A percentile compares a stretch with the other conserved stretches of the same genome.
Evolutionary conservation across 441 rosid genomes (phyloP).

Genomic region (Mallotus japonicus): DNA sequence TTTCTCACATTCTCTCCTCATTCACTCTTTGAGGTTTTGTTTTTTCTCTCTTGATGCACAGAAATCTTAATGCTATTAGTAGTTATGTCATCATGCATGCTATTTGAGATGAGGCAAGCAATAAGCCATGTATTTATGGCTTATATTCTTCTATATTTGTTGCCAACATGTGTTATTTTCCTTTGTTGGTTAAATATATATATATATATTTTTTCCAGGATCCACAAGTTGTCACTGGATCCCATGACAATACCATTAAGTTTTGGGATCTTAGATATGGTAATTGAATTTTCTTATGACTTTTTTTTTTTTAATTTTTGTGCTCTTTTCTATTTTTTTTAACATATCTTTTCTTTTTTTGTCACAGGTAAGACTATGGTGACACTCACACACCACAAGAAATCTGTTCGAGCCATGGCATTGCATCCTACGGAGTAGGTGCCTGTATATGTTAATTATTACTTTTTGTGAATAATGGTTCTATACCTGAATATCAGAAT

Average conservation of each 20-base stretch:
- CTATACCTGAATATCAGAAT: not conserved
- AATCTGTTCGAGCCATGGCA: constrained; percentile 97
- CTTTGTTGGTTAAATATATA: constrained; percentile 3
- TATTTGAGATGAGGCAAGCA: not conserved
- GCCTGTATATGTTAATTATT: constrained; percentile 16
- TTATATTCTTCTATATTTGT: not conserved
- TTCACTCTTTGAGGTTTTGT: not conserved
- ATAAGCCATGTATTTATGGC: not conserved
- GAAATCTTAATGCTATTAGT: not conserved
- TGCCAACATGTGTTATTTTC: not conserved
- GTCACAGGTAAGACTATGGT: constrained; percentile 83
- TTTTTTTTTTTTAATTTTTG: not conserved
- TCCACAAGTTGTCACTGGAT: constrained; percentile 99
- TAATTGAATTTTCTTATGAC: constrained; percentile 24
- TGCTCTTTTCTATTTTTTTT: not conserved
- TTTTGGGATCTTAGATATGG: constrained; percentile 98
- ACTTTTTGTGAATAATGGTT: constrained; percentile 4
- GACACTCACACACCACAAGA: constrained; percentile 95
- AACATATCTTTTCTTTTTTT: not conserved
- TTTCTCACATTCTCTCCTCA: not conserved
- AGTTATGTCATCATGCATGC: not conserved
- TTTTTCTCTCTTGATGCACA: not conserved
- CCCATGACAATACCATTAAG: constrained; percentile 91
- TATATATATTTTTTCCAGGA: constrained; percentile 56
- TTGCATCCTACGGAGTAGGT: constrained; percentile 87